A percentile compares a stretch with the other conserved stretches of the same genome.
phyloP scores from a whole-genome alignment of 2,329 filamentous ascomycete species.

The Cercospora sp. region DNA sequence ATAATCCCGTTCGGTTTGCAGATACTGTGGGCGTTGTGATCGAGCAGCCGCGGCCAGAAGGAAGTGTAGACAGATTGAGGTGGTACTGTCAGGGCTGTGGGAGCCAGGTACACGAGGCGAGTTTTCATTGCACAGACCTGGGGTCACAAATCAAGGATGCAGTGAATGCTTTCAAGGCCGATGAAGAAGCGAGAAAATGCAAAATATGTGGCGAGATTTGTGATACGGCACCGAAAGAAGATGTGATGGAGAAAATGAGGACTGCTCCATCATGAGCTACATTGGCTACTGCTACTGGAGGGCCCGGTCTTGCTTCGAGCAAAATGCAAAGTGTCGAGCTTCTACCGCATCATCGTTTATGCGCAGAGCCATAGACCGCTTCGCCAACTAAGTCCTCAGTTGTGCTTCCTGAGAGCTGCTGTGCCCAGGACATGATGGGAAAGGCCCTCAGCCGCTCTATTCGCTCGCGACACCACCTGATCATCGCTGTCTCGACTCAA shows the following conservation, averaged over 20 bases:
- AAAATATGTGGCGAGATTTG: constrained; percentile 73
- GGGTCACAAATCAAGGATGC: constrained; percentile 93
- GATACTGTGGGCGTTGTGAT: constrained; percentile 92
- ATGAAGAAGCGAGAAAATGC: constrained; percentile 72
- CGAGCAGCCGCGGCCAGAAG: constrained; percentile 75
- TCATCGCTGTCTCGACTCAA: background rate
- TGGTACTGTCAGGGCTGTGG: constrained; percentile 83
- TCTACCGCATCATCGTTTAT: background rate
- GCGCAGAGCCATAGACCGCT: background rate
- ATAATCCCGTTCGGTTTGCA: constrained; percentile 91
- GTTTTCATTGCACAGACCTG: constrained; percentile 85
- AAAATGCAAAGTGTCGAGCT: background rate
- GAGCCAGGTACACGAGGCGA: constrained; percentile 76
- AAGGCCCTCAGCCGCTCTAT: background rate
- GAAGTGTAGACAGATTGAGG: constrained; percentile 72
- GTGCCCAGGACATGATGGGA: background rate
- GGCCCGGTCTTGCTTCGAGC: background rate
- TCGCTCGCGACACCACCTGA: background rate
- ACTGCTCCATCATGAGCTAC: constrained; percentile 15
- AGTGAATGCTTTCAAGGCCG: constrained; percentile 77
- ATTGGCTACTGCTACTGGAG: background rate
- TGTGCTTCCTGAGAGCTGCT: background rate
- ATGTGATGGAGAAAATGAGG: constrained; percentile 40
- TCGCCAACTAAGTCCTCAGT: background rate
- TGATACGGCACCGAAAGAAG: constrained; percentile 61